Evolutionary conservation across 331 rosid genomes (phyloP).

Genomic region (Saraca asoca): DNA sequence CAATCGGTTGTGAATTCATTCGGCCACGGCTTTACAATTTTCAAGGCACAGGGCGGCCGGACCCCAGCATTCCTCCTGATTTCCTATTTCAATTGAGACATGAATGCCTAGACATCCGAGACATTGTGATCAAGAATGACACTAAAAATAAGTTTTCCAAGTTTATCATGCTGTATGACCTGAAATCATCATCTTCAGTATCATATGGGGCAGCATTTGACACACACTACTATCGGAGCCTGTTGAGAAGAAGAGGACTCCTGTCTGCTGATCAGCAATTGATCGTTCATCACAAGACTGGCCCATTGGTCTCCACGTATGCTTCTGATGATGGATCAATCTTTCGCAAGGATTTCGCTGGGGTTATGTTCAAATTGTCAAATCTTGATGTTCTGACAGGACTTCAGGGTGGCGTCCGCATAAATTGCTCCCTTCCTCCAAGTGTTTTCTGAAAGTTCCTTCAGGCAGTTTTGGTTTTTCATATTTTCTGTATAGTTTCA

Average conservation of each 20-base stretch:
- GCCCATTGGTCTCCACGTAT: constrained; percentile 64
- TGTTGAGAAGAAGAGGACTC: constrained; percentile 78
- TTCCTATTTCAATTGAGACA: constrained; percentile 53
- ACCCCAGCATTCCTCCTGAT: constrained; percentile 58
- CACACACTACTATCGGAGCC: constrained; percentile 61
- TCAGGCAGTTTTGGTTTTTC: constrained; percentile 13
- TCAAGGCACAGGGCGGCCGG: constrained; percentile 64
- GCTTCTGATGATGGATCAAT: constrained; percentile 83
- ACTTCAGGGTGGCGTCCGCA: constrained; percentile 58
- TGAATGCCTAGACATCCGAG: constrained; percentile 46
- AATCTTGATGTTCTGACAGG: constrained; percentile 60
- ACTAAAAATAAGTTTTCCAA: constrained; percentile 19
- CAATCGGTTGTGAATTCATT: constrained; percentile 67
- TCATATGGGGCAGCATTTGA: constrained; percentile 62
- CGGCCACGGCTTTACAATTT: constrained; percentile 55
- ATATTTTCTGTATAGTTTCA: background rate
- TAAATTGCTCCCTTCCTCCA: constrained; percentile 51
- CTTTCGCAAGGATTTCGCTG: constrained; percentile 66
- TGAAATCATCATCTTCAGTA: constrained; percentile 52
- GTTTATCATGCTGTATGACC: constrained; percentile 44
- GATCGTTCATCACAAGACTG: constrained; percentile 69
- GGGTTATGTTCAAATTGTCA: constrained; percentile 75
- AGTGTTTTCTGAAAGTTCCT: constrained; percentile 13
- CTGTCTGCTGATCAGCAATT: constrained; percentile 85
- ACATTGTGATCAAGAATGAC: background rate